Evolutionary conservation across 805 yeast species (phyloP), one percentile per base, ranked within the genome.

Genomic region (Hanseniaspora lachancei): DNA sequence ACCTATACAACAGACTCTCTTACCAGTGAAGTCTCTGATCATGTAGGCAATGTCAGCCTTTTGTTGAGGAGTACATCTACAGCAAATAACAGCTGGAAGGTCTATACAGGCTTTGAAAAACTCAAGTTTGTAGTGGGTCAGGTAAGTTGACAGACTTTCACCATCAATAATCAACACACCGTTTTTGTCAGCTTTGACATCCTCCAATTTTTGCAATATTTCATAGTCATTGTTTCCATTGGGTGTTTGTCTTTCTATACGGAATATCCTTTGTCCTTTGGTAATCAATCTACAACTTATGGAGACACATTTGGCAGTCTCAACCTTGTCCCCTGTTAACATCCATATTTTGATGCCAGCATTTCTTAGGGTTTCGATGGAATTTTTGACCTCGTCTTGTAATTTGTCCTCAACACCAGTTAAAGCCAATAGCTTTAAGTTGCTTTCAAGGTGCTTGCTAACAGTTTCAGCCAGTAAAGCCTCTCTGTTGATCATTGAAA

Each of bases 271-370:
- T 69, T 93, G 98, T 3, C 98, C 98, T 60, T 97, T 78, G 1
- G 95, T 77, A 32, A 93, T 91, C 52, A 93, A 77, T 64, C 89
- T 84, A 35, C 97, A 93, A 67, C 96, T 86, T n/a, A 95, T 86
- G 21, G 97, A 89, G 41, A 93, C 97, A 76, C 98, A 93, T 58
- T 89, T 80, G 1, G 98, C 98, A 0, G 99, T 93, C 70, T 93
- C 99, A 7, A 93, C 97, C 67, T 93, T 93, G 68, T 93, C 99
- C 61, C 99, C 99, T 0, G 99, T 93, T 49, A 93, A 73, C 98
- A 93, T 95, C 99, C 99, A 93, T 52, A 93, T 93, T 63, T 89
- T 89, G 56, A 95, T 80, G 4, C 97, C 98, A 0, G 97, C 99
- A 70, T 95, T 93, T 62, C 98, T 78, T 61, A 93, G 74, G 38